These are phyloP conservation scores for Penstemon davidsonii DNA, from an alignment of 257 asterid genomes.

Conservation along the genomic window DNA sequence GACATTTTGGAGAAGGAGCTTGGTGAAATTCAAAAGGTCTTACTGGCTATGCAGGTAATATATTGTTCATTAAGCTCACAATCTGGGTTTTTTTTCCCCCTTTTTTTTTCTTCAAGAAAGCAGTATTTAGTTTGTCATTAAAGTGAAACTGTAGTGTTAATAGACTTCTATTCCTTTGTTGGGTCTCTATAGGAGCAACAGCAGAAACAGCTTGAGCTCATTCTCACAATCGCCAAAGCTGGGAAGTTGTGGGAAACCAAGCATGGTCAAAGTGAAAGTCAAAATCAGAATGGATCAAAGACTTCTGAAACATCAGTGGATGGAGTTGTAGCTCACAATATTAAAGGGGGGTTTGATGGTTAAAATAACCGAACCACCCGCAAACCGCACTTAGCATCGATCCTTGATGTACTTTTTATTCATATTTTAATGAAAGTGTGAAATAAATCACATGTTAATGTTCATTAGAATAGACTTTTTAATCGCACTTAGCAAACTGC, in stretches of 20 bases:
- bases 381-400: too few species aligned
- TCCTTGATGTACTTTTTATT: too few species aligned
- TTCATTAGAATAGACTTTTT: too few species aligned
- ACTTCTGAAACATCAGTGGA: constrained; percentile 27
- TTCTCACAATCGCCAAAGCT: constrained; percentile 37
- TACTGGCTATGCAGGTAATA: constrained; percentile 91
- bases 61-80: neutral
- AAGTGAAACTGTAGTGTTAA: constrained; percentile 4
- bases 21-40: constrained; percentile 75
- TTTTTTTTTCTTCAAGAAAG: neutral
- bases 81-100: neutral
- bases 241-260: constrained; percentile 30
- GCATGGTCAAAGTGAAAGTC: constrained; percentile 21
- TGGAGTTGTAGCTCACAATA: constrained; percentile 1
- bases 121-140: neutral
- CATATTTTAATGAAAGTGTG: too few species aligned
- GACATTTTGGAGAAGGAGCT: constrained; percentile 76
- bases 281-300: constrained; percentile 28
- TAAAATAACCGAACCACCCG: too few species aligned
- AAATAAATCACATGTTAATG: too few species aligned
- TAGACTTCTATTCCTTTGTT: neutral
- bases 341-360: too few species aligned
- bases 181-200: constrained; percentile 54
- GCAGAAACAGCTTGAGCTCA: constrained; percentile 64
- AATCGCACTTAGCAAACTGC: too few species aligned